A percentile compares a stretch with the other conserved stretches of the same genome.
phyloP scores from a whole-genome alignment of 495 filamentous ascomycete genomes.

The Chaetomium fimeti region DNA sequence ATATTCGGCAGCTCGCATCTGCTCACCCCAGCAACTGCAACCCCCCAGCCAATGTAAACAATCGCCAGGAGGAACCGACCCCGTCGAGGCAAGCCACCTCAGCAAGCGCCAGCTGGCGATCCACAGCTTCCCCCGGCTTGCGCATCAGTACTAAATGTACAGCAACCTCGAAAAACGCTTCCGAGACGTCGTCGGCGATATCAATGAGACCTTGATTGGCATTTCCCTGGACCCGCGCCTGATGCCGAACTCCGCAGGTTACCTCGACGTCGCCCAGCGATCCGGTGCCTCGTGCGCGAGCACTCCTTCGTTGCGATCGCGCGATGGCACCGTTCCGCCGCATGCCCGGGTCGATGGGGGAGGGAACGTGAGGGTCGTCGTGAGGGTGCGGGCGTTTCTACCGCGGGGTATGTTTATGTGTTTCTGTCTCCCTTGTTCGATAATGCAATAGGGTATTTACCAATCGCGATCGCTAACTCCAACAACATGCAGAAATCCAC shows the following conservation, averaged over 20 bases:
- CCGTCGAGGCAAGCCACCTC: not conserved
- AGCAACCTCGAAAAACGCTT: constrained; percentile 39
- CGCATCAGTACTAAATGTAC: constrained; percentile 36
- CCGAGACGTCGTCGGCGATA: constrained; percentile 40
- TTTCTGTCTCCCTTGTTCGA: not conserved
- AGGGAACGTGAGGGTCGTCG: constrained; percentile 92
- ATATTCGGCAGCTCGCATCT: not conserved
- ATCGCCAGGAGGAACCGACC: constrained; percentile 14
- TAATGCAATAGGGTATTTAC: not conserved
- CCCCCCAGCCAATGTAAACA: constrained; percentile 26
- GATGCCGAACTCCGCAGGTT: constrained; percentile 44
- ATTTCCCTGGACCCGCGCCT: constrained; percentile 47
- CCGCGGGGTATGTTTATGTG: constrained; percentile 65
- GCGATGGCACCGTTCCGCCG: constrained; percentile 59
- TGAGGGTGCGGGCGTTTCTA: constrained; percentile 85
- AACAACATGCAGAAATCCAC: constrained; percentile 63
- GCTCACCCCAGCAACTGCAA: constrained; percentile 34
- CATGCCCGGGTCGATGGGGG: constrained; percentile 56
- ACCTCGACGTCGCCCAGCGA: constrained; percentile 17
- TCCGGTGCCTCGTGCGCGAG: constrained; percentile 60
- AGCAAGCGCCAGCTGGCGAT: constrained; percentile 11
- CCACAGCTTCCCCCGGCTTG: not conserved
- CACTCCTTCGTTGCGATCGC: constrained; percentile 68
- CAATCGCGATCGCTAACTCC: not conserved
- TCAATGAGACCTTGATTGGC: constrained; percentile 46